phyloP scores from a whole-genome alignment of 2,329 filamentous ascomycete genomes.

The Ploettnerulaceae sp. region DNA sequence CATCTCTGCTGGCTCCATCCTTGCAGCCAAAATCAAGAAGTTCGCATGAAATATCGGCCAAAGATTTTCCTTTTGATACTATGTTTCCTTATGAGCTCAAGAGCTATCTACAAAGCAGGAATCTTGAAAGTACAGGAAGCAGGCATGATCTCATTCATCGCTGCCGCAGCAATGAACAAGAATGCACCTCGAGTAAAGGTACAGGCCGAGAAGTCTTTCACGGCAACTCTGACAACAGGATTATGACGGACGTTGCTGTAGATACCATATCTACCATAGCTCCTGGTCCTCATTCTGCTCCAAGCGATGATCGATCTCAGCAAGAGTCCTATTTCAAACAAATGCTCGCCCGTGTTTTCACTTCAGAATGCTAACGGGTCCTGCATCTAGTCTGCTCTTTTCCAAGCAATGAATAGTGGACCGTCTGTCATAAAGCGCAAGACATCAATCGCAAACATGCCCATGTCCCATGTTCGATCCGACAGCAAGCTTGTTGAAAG shows the following conservation, averaged over 20 bases:
- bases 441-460: background rate
- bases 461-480: too few species aligned
- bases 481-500: too few species aligned
- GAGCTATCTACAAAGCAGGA: background rate
- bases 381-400: background rate
- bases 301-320: too few species aligned
- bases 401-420: background rate
- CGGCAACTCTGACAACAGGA: background rate
- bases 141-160: background rate
- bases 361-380: background rate
- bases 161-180: background rate
- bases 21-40: background rate
- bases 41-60: background rate
- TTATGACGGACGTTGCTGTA: background rate
- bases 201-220: too few species aligned
- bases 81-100: background rate
- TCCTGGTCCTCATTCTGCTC: background rate
- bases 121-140: background rate
- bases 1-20: slow-evolving; percentile 2
- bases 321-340: slow-evolving; percentile 3
- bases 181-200: background rate
- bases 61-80: background rate
- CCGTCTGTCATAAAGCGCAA: background rate
- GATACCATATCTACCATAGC: background rate
- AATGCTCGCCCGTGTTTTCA: background rate